Evolutionary conservation across 441 rosid species (phyloP).

Genomic region (Hura crepitans): DNA sequence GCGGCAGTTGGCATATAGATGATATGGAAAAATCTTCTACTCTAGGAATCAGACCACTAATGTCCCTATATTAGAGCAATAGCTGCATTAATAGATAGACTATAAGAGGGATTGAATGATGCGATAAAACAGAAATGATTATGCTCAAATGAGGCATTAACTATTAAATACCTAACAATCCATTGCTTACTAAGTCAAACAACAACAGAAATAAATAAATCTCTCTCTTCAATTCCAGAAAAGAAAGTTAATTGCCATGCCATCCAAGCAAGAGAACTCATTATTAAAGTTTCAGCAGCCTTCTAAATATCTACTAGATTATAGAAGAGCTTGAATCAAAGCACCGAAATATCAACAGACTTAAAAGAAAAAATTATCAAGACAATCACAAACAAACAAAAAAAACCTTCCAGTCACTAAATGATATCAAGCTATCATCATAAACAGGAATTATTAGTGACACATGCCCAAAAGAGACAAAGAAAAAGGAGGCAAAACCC

Average conservation of each 20-base stretch:
- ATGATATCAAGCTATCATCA: background rate
- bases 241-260: background rate
- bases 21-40: background rate
- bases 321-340: background rate
- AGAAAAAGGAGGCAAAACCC: background rate
- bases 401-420: background rate
- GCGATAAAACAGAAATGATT: background rate
- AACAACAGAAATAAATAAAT: background rate
- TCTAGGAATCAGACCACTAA: background rate
- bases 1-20: background rate
- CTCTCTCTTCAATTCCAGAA: background rate
- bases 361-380: background rate
- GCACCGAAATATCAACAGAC: too few species aligned
- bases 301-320: background rate
- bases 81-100: background rate
- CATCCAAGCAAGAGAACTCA: background rate
- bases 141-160: background rate
- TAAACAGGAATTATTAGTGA: background rate
- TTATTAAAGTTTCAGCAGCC: background rate
- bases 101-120: too few species aligned
- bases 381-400: background rate
- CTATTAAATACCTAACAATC: background rate
- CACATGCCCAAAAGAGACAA: background rate
- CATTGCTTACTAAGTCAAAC: background rate
- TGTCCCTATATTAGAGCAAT: background rate